phyloP scores from a whole-genome alignment of 1,139 yeast species.

The Yamadazyma blattariae region DNA sequence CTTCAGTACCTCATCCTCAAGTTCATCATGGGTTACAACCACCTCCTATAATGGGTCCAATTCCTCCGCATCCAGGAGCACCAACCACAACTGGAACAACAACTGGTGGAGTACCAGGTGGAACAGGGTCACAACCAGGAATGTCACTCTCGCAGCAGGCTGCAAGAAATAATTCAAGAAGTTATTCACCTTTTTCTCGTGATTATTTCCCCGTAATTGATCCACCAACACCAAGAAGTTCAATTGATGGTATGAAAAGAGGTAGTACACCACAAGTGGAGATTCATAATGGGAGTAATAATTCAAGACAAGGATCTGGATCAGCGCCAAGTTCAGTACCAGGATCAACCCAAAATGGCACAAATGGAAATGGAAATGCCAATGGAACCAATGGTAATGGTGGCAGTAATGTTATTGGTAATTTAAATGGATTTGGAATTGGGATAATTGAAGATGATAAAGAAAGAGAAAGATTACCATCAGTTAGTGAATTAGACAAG shows the following conservation, averaged over 20 bases:
- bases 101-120: neutral
- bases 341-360: neutral
- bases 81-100: neutral
- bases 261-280: neutral
- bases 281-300: neutral
- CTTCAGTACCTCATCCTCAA: neutral
- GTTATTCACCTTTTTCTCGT: conserved; percentile 14
- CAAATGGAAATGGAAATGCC: neutral
- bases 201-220: conserved; percentile 19
- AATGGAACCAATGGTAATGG: too few species aligned
- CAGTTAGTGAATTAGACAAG: conserved; percentile 38
- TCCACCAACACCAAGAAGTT: conserved; percentile 13
- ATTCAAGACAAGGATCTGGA: neutral
- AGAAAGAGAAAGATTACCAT: conserved; percentile 19
- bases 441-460: neutral
- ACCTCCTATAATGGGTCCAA: neutral
- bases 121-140: conserved; percentile 2
- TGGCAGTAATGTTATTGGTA: neutral
- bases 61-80: neutral
- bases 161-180: conserved; percentile 9
- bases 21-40: neutral
- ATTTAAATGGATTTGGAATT: neutral
- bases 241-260: conserved; percentile 7
- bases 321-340: neutral
- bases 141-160: too few species aligned